phyloP scores from a whole-genome alignment of 495 filamentous ascomycete species.

The Penicillium canescens region DNA sequence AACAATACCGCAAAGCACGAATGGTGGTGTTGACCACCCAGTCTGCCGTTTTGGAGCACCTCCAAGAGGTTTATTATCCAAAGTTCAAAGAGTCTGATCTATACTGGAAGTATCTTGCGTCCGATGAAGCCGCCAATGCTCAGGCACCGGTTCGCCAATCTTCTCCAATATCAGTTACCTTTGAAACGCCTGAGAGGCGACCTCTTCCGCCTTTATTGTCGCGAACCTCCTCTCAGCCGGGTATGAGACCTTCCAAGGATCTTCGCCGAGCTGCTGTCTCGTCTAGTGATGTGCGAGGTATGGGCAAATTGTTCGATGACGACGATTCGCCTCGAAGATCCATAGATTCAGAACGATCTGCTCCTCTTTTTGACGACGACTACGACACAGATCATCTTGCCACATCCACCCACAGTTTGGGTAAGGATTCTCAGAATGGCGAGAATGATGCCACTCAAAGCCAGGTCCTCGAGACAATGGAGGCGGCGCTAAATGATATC shows the following conservation, averaged over 20 bases:
- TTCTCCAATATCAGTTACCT: conserved; percentile 24
- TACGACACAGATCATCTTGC: conserved; percentile 64
- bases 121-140: conserved; percentile 71
- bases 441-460: conserved; percentile 46
- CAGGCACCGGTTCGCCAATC: conserved; percentile 22
- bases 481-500: conserved; percentile 91
- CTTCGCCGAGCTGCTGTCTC: conserved; percentile 60
- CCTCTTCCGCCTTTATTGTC: conserved; percentile 43
- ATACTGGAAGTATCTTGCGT: conserved; percentile 92
- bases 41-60: conserved; percentile 75
- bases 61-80: conserved; percentile 76
- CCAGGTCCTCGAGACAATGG: conserved; percentile 85
- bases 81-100: conserved; percentile 89
- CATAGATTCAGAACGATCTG: conserved; percentile 55
- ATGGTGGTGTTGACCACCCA: conserved; percentile 81
- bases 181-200: conserved; percentile 35
- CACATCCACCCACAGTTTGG: conserved; percentile 59
- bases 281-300: conserved; percentile 52
- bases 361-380: conserved; percentile 64
- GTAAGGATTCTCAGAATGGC: conserved; percentile 50
- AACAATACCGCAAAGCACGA: conserved; percentile 82
- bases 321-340: conserved; percentile 55
- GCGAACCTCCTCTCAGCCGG: conserved; percentile 43
- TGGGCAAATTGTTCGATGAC: conserved; percentile 45
- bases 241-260: conserved; percentile 38